Percentiles rank a stretch among this genome's conserved stretches.
Evolutionary conservation across 1,284 basidiomycete species (phyloP).

Genomic region (Tremellales sp.): DNA sequence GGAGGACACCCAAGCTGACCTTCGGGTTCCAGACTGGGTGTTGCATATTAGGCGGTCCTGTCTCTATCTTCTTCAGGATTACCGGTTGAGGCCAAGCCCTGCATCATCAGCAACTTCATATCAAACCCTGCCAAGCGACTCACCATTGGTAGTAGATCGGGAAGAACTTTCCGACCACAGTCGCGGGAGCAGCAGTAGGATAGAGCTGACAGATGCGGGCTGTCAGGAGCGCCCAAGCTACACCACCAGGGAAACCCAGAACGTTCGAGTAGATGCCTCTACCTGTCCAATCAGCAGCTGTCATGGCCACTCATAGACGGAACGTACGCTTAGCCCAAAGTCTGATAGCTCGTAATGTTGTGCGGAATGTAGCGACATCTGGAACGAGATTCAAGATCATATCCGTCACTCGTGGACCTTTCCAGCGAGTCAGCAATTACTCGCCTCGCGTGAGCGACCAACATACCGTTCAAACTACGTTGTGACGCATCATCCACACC

Average conservation of each 20-base stretch:
- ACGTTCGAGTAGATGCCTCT: slow-evolving; percentile 98
- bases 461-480: slow-evolving; percentile 82
- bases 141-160: slow-evolving; percentile 96
- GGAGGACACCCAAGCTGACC: slow-evolving; percentile 54
- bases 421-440: slow-evolving; percentile 4
- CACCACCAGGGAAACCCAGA: slow-evolving; percentile 95
- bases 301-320: background rate
- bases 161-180: slow-evolving; percentile 94
- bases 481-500: slow-evolving; percentile 94
- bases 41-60: slow-evolving; percentile 72
- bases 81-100: slow-evolving; percentile 99
- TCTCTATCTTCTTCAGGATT: slow-evolving; percentile 91
- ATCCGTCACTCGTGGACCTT: slow-evolving; percentile 95
- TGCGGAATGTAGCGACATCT: slow-evolving; percentile 89
- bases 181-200: slow-evolving; percentile 88
- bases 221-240: slow-evolving; percentile 97
- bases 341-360: slow-evolving; percentile 92
- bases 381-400: slow-evolving; percentile 94
- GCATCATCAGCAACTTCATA: slow-evolving; percentile 2
- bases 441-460: background rate
- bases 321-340: slow-evolving; percentile 85
- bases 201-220: slow-evolving; percentile 98
- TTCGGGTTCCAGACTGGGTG: slow-evolving; percentile 98
- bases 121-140: slow-evolving; percentile 28
- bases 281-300: slow-evolving; percentile 52